Evolutionary conservation across 768 basidiomycete genomes (phyloP), one percentile per base, ranked within the genome.

Genomic region (Rhizopogon vesiculosus): DNA sequence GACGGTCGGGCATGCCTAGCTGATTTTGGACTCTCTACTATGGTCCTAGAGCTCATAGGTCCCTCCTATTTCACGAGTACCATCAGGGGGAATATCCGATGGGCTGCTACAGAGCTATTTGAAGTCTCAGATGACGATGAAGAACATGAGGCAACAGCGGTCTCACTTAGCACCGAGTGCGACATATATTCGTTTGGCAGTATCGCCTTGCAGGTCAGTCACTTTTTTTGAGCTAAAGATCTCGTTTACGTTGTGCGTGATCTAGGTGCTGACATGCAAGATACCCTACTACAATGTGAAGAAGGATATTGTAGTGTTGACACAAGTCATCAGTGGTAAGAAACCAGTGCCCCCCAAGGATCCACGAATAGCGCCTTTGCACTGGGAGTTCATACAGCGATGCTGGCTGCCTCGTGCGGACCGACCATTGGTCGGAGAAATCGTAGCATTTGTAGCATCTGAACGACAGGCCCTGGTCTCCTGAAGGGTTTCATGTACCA

Each of bases 151-250:
- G 8, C 29, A 7, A 3, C 22, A 25, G 29, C 4, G 29, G 29
- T 31, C 7, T 31, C 29, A 8, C 29, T 31, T 31, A 31, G 29
- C 6, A 31, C 8, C 8, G 29, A 31, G 29, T 31, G 66, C 53
- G 78, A 79, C 62, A 71, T 78, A 16, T 79, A 70, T 7, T 77
- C 76, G 0, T 75, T 74, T 55, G 76, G 76, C 5, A 73, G 74
- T 59, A 70, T 76, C 16, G 60, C 61, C 22, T 22, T 50, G 15
- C 55, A 56, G 55, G 55, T 42, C 74, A 33, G 28, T 52, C 8
- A 16, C 35, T 6, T 8, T 72, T 62, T 68, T 76, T n/a, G 73
- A 76, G 10, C 22, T 25, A 25, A 19, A 7, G 8, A 13, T 15
- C 28, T 22, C 22, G 12, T 7, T 43, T 5, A n/a, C 12, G 7